These are phyloP conservation scores for Verticillium longisporum DNA, from an alignment of 2,329 filamentous ascomycete species.

Conservation along the genomic window DNA sequence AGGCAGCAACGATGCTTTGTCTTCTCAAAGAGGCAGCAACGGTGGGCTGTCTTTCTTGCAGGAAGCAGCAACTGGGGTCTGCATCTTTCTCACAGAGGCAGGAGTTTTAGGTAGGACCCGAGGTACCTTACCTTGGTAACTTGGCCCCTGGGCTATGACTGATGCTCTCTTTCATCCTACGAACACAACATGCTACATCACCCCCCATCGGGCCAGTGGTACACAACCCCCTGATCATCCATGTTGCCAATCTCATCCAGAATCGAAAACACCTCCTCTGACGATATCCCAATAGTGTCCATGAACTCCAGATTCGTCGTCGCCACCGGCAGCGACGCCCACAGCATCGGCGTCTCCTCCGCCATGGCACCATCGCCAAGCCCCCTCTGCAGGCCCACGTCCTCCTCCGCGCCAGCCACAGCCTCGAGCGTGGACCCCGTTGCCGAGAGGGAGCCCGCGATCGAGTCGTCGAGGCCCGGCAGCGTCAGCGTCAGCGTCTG, in stretches of 20 bases:
- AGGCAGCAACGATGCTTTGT: too few species aligned
- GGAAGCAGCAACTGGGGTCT: too few species aligned
- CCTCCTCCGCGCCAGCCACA: background rate
- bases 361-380: background rate
- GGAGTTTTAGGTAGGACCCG: too few species aligned
- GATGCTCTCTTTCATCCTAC: too few species aligned
- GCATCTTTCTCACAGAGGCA: too few species aligned
- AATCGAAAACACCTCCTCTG: slow-evolving; percentile 28
- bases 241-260: slow-evolving; percentile 23
- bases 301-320: slow-evolving; percentile 22
- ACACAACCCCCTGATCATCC: background rate
- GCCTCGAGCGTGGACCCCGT: background rate
- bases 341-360: background rate
- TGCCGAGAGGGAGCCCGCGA: background rate
- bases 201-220: background rate
- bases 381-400: background rate
- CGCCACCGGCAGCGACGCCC: slow-evolving; percentile 1
- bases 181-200: background rate
- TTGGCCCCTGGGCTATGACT: too few species aligned
- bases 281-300: slow-evolving; percentile 29
- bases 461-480: background rate
- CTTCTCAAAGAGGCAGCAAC: too few species aligned
- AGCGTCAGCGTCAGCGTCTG: slow-evolving; percentile 17
- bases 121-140: too few species aligned
- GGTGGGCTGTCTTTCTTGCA: too few species aligned